Evolutionary conservation across 176 grass and related monocot species (phyloP).

Genomic region (Rhynchospora breviuscula): DNA sequence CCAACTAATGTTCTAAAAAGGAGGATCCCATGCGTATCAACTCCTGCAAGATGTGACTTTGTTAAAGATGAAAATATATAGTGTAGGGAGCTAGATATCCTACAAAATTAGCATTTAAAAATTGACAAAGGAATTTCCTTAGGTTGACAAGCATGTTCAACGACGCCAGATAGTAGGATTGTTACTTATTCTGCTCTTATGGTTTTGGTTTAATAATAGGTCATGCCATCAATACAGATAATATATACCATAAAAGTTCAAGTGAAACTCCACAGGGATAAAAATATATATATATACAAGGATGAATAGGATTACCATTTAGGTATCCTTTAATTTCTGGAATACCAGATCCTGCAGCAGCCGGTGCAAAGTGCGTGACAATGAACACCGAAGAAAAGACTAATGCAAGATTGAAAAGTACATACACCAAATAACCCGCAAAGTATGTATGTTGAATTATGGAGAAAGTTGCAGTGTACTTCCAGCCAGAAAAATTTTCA

Average conservation of each 20-base stretch:
- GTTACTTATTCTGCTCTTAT: no score
- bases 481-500: constrained; percentile 99
- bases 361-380: constrained; percentile 84
- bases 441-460: constrained; percentile 98
- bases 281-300: constrained; percentile 19
- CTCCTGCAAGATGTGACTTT: constrained; percentile 53
- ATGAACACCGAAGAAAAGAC: constrained; percentile 94
- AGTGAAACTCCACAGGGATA: not conserved
- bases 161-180: no score
- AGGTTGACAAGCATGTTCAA: no score
- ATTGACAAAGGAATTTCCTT: no score
- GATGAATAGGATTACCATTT: constrained; percentile 59
- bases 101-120: no score
- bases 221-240: no score
- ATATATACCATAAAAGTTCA: no score
- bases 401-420: constrained; percentile 73
- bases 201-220: no score
- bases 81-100: no score
- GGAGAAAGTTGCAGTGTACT: constrained; percentile 82
- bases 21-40: constrained; percentile 95
- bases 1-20: constrained; percentile 97
- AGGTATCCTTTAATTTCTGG: constrained; percentile 99
- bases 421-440: constrained; percentile 80
- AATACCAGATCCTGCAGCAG: constrained; percentile 97
- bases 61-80: not conserved